Evolutionary conservation across 805 yeast genomes (phyloP).

Genomic region (Kregervanrija pseudodelftensis): DNA sequence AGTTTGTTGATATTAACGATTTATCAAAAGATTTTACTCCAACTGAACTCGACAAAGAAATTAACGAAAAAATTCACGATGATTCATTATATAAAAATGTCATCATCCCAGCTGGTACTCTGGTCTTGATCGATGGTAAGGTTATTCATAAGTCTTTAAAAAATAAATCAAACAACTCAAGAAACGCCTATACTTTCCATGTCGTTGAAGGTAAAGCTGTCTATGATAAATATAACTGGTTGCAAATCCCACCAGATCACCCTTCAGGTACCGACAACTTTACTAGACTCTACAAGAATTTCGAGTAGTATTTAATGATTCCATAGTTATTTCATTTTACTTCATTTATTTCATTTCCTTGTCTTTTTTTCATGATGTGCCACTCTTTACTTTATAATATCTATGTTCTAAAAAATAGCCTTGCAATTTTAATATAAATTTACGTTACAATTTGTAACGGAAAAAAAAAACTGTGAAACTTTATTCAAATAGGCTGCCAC

Average conservation of each 20-base stretch:
- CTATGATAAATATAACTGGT: conserved; percentile 67
- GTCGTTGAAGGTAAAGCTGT: conserved; percentile 58
- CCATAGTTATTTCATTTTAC: neutral
- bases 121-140: conserved; percentile 63
- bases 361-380: neutral
- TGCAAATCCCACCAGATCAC: conserved; percentile 59
- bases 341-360: neutral
- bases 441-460: no score
- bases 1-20: conserved; percentile 32
- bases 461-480: no score
- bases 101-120: conserved; percentile 64
- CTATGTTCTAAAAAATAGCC: neutral
- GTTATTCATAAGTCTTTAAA: conserved; percentile 66
- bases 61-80: conserved; percentile 24
- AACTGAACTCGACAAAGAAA: conserved; percentile 17
- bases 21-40: conserved; percentile 15
- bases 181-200: conserved; percentile 78
- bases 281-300: conserved; percentile 34
- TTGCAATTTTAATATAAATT: no score
- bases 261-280: conserved; percentile 52
- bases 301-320: neutral
- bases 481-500: no score
- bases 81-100: conserved; percentile 40
- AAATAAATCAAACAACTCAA: conserved; percentile 46
- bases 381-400: neutral